Conservation (phyloP, 2,329 filamentous ascomycete genomes). For the Penicillium sp. region DNA sequence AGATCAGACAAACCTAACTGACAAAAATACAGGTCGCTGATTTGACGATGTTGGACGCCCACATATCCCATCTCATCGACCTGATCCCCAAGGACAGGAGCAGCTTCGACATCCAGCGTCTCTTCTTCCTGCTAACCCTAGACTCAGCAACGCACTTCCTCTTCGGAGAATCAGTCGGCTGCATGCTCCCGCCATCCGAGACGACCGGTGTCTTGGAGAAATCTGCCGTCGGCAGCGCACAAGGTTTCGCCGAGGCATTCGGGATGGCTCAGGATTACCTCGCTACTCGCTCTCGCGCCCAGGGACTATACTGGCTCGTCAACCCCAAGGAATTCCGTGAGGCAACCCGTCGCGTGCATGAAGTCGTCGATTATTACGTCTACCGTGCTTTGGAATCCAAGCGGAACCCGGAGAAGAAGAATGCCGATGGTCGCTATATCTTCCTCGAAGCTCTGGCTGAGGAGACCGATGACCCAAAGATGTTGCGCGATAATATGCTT, state of each 20-base stretch:
- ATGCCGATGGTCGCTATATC: slow-evolving; percentile 43
- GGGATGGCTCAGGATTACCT: slow-evolving; percentile 35
- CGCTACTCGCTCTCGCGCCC: slow-evolving; percentile 28
- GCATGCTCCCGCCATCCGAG: slow-evolving; percentile 36
- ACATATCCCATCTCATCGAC: slow-evolving; percentile 67
- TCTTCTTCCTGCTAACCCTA: slow-evolving; percentile 77
- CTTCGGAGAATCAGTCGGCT: slow-evolving; percentile 69
- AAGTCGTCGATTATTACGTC: slow-evolving; percentile 51
- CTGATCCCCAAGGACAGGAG: slow-evolving; percentile 50
- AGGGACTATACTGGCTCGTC: slow-evolving; percentile 38
- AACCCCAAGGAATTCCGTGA: slow-evolving; percentile 41
- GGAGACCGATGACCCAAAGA: slow-evolving; percentile 45
- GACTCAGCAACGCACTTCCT: slow-evolving; percentile 86
- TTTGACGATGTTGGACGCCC: slow-evolving; percentile 73
- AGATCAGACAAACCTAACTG: not conserved
- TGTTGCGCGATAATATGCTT: slow-evolving; percentile 48
- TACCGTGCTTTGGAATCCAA: slow-evolving; percentile 41
- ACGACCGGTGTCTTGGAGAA: slow-evolving; percentile 51
- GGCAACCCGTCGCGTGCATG: slow-evolving; percentile 42
- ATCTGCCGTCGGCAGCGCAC: slow-evolving; percentile 31
- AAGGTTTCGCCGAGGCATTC: slow-evolving; percentile 39
- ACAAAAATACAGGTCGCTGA: slow-evolving; percentile 48
- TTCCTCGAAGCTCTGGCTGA: slow-evolving; percentile 50
- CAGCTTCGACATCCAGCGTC: slow-evolving; percentile 65
- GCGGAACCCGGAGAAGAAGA: slow-evolving; percentile 32